Conservation (phyloP, 2,329 filamentous ascomycete species). For the Monosporascus sp. region DNA sequence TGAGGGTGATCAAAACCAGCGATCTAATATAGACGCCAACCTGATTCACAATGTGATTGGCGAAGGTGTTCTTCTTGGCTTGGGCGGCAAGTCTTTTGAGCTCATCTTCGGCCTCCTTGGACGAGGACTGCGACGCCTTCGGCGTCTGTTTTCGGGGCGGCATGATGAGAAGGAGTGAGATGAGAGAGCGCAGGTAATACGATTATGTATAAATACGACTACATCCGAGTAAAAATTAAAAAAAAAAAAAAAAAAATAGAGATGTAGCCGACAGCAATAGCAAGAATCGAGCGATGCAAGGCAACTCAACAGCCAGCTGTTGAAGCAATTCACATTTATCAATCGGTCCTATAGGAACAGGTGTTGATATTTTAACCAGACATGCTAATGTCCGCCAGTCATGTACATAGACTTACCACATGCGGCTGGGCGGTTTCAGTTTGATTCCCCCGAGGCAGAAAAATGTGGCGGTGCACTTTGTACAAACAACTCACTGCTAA, state of each 20-base stretch:
- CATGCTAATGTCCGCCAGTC: not conserved
- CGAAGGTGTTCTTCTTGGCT: slow-evolving; percentile 25
- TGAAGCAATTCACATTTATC: slow-evolving; percentile 10
- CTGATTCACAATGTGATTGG: slow-evolving; percentile 32
- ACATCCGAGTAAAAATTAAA: not conserved
- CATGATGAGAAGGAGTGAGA: slow-evolving; percentile 12
- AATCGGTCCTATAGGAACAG: slow-evolving; percentile 10
- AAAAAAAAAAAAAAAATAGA: slow-evolving; percentile 1
- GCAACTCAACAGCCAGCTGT: slow-evolving; percentile 27
- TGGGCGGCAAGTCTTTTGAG: slow-evolving; percentile 43
- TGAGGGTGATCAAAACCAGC: slow-evolving; percentile 45
- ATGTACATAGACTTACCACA: not conserved
- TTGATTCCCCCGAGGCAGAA: not conserved
- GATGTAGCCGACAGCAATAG: no score
- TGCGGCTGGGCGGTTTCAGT: not conserved
- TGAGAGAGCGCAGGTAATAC: not conserved
- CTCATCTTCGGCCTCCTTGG: slow-evolving; percentile 51
- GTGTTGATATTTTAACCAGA: slow-evolving; percentile 1
- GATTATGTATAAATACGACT: not conserved
- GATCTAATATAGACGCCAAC: slow-evolving; percentile 36
- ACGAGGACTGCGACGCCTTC: slow-evolving; percentile 17
- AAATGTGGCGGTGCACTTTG: not conserved
- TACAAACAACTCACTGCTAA: no score
- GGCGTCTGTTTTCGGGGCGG: slow-evolving; percentile 22
- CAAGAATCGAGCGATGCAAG: no score